These are phyloP conservation scores for Magnolia officinalis DNA, from an alignment of 164 flowering plant species.

Conservation along the genomic window DNA sequence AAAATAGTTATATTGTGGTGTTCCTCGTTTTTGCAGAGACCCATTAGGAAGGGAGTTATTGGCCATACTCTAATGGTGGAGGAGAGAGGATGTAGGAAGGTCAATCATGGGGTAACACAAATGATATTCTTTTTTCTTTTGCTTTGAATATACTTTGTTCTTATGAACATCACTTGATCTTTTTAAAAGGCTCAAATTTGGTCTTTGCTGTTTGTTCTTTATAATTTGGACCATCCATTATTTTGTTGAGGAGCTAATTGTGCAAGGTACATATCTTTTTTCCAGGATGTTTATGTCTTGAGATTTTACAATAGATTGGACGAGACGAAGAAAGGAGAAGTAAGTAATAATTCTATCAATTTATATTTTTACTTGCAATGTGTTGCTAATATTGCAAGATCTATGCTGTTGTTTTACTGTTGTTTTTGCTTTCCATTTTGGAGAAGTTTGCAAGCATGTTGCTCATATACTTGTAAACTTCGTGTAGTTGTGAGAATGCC, in stretches of 20 bases:
- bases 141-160: not conserved
- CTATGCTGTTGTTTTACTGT: not conserved
- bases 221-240: not conserved
- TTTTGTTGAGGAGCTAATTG: not conserved
- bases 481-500: not conserved
- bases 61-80: conserved; percentile 84
- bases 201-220: not conserved
- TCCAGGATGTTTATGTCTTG: conserved; percentile 74
- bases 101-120: conserved; percentile 57
- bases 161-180: no score
- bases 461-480: not conserved
- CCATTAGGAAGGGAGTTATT: conserved; percentile 79
- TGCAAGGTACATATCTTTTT: conserved; percentile 1
- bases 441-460: not conserved
- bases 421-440: not conserved
- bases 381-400: not conserved
- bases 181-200: no score
- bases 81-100: conserved; percentile 75
- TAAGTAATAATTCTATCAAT: conserved; percentile 32
- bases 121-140: not conserved
- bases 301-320: conserved; percentile 80
- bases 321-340: conserved; percentile 88
- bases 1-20: not conserved
- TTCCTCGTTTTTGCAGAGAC: conserved; percentile 53
- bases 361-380: not conserved